Evolutionary conservation across 768 basidiomycete species (phyloP).

Genomic region (Hysterangium stoloniferum): DNA sequence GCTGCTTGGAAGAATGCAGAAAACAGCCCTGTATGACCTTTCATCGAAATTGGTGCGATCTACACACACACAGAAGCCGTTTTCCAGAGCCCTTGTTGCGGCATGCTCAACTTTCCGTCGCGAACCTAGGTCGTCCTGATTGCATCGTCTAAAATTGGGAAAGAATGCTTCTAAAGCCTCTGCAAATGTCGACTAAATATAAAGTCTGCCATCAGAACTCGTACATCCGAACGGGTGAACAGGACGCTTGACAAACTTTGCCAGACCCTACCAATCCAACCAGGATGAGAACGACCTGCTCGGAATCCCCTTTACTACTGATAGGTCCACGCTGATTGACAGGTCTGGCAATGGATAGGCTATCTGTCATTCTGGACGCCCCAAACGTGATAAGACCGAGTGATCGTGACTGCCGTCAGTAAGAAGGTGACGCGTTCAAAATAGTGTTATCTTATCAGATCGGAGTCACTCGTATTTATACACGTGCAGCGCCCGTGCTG

Average conservation of each 20-base stretch:
- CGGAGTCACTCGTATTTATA: no score
- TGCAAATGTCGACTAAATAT: conserved; percentile 55
- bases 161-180: conserved; percentile 53
- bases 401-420: no score
- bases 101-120: conserved; percentile 57
- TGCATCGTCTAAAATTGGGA: conserved; percentile 61
- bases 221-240: conserved; percentile 6
- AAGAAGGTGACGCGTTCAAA: no score
- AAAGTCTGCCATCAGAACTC: conserved; percentile 8
- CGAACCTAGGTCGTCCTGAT: conserved; percentile 73
- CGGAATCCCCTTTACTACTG: no score
- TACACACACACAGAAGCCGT: conserved; percentile 68
- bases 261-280: conserved; percentile 71
- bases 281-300: conserved; percentile 55
- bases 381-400: no score
- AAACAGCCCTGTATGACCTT: conserved; percentile 34
- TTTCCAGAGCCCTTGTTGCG: conserved; percentile 40
- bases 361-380: no score
- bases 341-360: no score
- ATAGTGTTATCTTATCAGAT: no score
- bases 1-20: conserved; percentile 14
- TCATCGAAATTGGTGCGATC: conserved; percentile 74
- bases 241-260: conserved; percentile 38
- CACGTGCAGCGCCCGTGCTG: no score
- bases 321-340: no score